Evolutionary conservation across 495 filamentous ascomycete genomes (phyloP).

Genomic region (Xylaria cubensis): DNA sequence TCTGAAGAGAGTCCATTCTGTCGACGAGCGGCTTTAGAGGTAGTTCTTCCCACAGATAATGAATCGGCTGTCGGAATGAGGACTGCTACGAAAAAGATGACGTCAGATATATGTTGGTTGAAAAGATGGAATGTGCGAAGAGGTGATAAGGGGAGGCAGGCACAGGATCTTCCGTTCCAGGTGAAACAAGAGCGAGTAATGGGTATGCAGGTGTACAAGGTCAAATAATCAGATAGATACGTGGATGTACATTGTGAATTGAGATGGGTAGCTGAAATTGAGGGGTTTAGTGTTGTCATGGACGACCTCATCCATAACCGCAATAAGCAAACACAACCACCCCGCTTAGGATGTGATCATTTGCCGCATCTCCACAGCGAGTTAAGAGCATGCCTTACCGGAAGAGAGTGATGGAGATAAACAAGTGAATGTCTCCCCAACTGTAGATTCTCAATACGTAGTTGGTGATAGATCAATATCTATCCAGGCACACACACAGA

Average conservation of each 20-base stretch:
- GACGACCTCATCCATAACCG: background rate
- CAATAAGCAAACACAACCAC: slow-evolving; percentile 11
- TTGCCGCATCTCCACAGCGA: background rate
- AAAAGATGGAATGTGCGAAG: background rate
- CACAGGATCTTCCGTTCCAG: background rate
- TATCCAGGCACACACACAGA: slow-evolving; percentile 35
- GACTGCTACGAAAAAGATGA: background rate
- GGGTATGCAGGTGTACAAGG: background rate
- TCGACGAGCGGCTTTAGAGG: slow-evolving; percentile 23
- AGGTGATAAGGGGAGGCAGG: background rate
- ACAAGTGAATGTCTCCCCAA: slow-evolving; percentile 99
- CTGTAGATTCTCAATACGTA: slow-evolving; percentile 46
- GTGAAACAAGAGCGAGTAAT: background rate
- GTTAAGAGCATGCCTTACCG: slow-evolving; percentile 64
- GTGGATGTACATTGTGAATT: background rate
- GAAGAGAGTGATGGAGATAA: slow-evolving; percentile 75
- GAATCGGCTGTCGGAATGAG: slow-evolving; percentile 7
- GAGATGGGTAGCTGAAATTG: too few species aligned
- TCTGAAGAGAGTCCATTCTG: slow-evolving; percentile 86
- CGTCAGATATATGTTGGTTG: background rate
- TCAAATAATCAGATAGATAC: background rate
- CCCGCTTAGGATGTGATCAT: slow-evolving; percentile 3
- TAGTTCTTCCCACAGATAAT: slow-evolving; percentile 13
- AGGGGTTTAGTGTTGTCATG: background rate
- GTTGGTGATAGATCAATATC: slow-evolving; percentile 35